Percentiles rank a stretch among this genome's conserved stretches.
Evolutionary conservation across 148 eudicot genomes (phyloP).

Genomic region (Persicaria maculosa): DNA sequence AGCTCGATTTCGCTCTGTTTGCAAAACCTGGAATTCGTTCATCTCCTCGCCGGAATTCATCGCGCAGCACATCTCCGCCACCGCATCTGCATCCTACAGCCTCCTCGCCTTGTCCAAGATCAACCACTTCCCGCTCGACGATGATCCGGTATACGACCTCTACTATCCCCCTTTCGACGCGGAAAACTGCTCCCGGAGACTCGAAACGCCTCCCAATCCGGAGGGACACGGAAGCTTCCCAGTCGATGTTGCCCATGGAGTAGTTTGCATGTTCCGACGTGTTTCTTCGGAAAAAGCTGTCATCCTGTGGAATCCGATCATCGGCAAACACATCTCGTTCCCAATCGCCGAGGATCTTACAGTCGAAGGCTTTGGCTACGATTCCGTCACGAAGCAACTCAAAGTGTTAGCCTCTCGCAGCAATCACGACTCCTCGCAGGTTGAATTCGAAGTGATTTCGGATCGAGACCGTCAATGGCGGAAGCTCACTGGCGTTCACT

Average conservation of each 20-base stretch:
- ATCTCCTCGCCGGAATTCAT: neutral
- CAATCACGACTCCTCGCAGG: neutral
- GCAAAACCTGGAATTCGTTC: neutral
- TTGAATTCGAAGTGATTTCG: neutral
- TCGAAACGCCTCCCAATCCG: neutral
- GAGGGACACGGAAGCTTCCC: neutral
- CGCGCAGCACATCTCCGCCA: neutral
- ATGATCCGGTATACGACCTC: neutral
- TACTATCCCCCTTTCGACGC: neutral
- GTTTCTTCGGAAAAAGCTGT: neutral
- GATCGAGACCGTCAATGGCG: neutral
- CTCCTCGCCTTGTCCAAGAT: neutral
- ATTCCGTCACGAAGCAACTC: neutral
- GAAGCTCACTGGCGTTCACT: neutral
- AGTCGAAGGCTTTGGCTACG: neutral
- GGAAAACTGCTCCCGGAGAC: neutral
- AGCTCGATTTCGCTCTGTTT: neutral
- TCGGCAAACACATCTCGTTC: neutral
- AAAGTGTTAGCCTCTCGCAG: neutral
- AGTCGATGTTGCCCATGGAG: neutral
- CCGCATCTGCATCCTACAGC: neutral
- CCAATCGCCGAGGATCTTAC: neutral
- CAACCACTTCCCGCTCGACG: neutral
- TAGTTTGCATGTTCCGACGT: neutral
- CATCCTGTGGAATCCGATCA: neutral